Conservation (phyloP, 768 basidiomycete species). For the Phaffia tasmanica region DNA sequence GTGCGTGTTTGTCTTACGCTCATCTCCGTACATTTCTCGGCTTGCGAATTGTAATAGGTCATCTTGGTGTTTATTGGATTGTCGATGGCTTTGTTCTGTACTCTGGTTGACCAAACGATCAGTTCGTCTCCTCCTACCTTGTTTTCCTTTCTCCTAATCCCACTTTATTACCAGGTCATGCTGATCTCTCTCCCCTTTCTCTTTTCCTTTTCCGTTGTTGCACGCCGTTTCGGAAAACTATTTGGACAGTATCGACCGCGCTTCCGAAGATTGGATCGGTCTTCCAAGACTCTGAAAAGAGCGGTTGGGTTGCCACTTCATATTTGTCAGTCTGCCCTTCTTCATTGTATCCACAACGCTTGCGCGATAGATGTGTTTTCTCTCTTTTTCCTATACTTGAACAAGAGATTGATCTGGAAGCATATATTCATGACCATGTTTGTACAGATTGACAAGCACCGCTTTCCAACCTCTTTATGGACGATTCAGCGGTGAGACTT, state of each 20-base stretch:
- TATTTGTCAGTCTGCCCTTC: constrained; percentile 47
- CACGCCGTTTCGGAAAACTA: too few species aligned
- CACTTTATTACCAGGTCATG: too few species aligned
- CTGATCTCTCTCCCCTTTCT: background rate
- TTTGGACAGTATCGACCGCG: constrained; percentile 51
- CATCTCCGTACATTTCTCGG: too few species aligned
- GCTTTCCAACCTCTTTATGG: constrained; percentile 47
- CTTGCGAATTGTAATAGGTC: background rate
- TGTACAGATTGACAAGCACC: constrained; percentile 39
- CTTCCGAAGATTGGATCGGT: constrained; percentile 58
- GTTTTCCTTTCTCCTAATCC: too few species aligned
- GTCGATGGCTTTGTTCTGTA: constrained; percentile 51
- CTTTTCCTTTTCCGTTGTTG: background rate
- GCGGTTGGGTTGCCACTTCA: constrained; percentile 62
- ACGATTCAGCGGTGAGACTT: constrained; percentile 32
- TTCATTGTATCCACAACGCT: too few species aligned
- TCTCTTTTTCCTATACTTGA: background rate
- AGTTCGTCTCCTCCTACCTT: constrained; percentile 28
- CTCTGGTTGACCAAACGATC: constrained; percentile 59
- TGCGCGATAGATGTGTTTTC: too few species aligned
- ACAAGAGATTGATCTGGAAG: too few species aligned
- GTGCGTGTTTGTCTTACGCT: background rate
- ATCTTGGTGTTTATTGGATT: constrained; percentile 33
- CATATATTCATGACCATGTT: background rate
- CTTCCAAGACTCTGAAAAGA: constrained; percentile 54